A percentile compares a stretch with the other conserved stretches of the same genome.
phyloP scores from a whole-genome alignment of 306 rosid species.

The Cucumis melo region DNA sequence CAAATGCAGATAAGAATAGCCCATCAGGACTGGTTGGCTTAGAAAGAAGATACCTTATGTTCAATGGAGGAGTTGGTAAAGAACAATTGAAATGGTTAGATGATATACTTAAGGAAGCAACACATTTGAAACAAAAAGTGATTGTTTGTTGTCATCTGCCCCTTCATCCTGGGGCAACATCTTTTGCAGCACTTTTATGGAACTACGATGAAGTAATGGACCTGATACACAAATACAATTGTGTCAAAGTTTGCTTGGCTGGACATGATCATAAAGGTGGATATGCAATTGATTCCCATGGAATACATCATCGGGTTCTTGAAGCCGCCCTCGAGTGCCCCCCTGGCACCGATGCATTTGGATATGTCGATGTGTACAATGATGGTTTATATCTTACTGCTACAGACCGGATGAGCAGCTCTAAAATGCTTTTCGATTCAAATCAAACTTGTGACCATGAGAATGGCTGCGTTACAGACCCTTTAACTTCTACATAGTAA shows the following conservation, averaged over 20 bases:
- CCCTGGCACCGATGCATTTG: constrained; percentile 60
- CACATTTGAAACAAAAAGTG: constrained; percentile 52
- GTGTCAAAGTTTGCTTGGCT: constrained; percentile 67
- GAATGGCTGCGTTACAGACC: not conserved
- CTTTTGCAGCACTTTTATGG: constrained; percentile 62
- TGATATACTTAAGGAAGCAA: constrained; percentile 47
- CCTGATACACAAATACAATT: constrained; percentile 47
- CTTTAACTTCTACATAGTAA: not conserved
- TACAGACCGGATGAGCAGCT: constrained; percentile 45
- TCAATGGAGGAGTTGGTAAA: constrained; percentile 83
- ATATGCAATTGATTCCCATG: constrained; percentile 57
- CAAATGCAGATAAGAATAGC: constrained; percentile 69
- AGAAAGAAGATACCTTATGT: constrained; percentile 77
- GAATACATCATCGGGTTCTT: constrained; percentile 72
- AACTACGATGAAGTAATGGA: constrained; percentile 69
- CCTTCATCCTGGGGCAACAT: constrained; percentile 50
- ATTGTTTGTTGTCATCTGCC: constrained; percentile 77
- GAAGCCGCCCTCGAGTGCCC: constrained; percentile 96
- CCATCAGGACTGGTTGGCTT: constrained; percentile 56
- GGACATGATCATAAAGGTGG: constrained; percentile 95
- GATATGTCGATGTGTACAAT: constrained; percentile 50
- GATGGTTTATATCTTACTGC: constrained; percentile 57
- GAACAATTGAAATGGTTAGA: constrained; percentile 79
- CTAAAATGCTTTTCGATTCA: constrained; percentile 42
- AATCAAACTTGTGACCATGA: constrained; percentile 12